A percentile compares a stretch with the other conserved stretches of the same genome.
phyloP scores from a whole-genome alignment of 2,329 filamentous ascomycete genomes.

The Cladorrhinum sp. region DNA sequence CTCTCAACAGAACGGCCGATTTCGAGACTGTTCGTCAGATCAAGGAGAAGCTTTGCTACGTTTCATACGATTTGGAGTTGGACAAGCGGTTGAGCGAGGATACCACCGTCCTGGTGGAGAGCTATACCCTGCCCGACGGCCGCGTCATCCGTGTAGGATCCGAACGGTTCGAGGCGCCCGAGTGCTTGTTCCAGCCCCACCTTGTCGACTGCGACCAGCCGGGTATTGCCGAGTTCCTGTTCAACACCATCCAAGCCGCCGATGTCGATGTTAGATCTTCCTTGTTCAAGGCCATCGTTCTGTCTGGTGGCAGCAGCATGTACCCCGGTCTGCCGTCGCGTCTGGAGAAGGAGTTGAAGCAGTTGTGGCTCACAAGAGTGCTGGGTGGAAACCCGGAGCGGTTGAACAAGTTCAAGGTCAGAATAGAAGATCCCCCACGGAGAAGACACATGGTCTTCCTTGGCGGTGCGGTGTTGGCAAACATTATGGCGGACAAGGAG shows the following conservation, averaged over 20 bases:
- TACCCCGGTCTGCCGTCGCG: slow-evolving; percentile 93
- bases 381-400: slow-evolving; percentile 89
- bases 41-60: slow-evolving; percentile 99
- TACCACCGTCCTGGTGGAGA: slow-evolving; percentile 94
- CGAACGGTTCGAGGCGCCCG: slow-evolving; percentile 95
- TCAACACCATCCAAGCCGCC: slow-evolving; percentile 96
- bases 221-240: slow-evolving; percentile 93
- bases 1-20: slow-evolving; percentile 95
- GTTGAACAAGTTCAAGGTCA: slow-evolving; percentile 97
- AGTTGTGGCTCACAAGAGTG: slow-evolving; percentile 93
- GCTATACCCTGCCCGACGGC: slow-evolving; percentile 94
- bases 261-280: slow-evolving; percentile 93
- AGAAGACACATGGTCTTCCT: slow-evolving; percentile 98
- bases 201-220: slow-evolving; percentile 96
- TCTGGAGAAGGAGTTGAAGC: slow-evolving; percentile 97
- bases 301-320: slow-evolving; percentile 98
- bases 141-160: slow-evolving; percentile 94
- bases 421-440: slow-evolving; percentile 95
- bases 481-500: slow-evolving; percentile 99
- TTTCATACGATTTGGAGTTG: slow-evolving; percentile 94
- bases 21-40: slow-evolving; percentile 99
- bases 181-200: slow-evolving; percentile 98
- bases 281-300: slow-evolving; percentile 94
- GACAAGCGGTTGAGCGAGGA: slow-evolving; percentile 96
- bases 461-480: slow-evolving; percentile 91